Conservation (phyloP, 148 eudicot genomes). For the Vaccinium myrtillus region DNA sequence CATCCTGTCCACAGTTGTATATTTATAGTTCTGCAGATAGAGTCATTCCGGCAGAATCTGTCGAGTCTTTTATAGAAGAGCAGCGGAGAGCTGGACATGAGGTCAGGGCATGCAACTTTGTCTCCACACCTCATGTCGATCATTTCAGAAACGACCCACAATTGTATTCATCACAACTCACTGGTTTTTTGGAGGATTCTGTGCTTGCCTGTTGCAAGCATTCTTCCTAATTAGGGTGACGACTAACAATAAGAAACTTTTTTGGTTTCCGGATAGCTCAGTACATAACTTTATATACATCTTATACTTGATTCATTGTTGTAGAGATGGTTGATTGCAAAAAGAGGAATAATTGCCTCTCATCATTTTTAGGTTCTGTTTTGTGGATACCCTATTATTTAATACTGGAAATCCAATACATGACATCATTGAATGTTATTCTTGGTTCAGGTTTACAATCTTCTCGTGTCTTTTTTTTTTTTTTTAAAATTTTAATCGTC, state of each 20-base stretch:
- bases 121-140: constrained; percentile 94
- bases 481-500: no score
- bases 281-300: neutral
- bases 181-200: constrained; percentile 77
- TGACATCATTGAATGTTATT: neutral
- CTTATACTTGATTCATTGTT: constrained; percentile 1
- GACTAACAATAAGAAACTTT: neutral
- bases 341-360: constrained; percentile 11
- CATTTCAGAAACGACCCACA: constrained; percentile 89
- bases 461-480: neutral
- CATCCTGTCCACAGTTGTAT: constrained; percentile 88
- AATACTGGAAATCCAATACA: neutral
- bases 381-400: neutral
- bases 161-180: constrained; percentile 79
- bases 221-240: constrained; percentile 27
- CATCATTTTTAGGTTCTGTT: neutral
- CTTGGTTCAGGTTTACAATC: neutral
- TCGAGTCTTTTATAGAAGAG: constrained; percentile 78
- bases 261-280: neutral
- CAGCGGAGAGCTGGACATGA: constrained; percentile 72
- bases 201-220: constrained; percentile 66
- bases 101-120: constrained; percentile 88
- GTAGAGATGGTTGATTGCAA: neutral
- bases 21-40: constrained; percentile 92
- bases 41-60: constrained; percentile 77